Evolutionary conservation across 768 basidiomycete genomes (phyloP).

Genomic region (Kwoniella pini): DNA sequence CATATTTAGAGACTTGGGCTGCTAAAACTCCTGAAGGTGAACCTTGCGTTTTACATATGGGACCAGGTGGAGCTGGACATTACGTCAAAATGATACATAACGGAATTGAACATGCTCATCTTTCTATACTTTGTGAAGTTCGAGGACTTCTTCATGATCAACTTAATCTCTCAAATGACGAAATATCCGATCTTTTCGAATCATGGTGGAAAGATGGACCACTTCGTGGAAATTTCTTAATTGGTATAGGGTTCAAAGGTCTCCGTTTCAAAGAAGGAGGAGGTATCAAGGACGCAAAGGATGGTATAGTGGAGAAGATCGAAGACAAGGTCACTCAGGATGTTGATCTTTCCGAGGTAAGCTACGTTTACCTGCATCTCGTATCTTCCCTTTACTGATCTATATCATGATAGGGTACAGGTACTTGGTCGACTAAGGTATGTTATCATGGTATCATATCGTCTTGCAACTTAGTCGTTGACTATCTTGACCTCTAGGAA

Average conservation of each 20-base stretch:
- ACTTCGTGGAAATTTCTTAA: slow-evolving; percentile 50
- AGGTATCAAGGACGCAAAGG: slow-evolving; percentile 37
- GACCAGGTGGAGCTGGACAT: slow-evolving; percentile 52
- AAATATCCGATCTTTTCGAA: slow-evolving; percentile 49
- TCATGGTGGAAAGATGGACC: slow-evolving; percentile 46
- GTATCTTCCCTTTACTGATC: background rate
- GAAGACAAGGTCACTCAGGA: slow-evolving; percentile 55
- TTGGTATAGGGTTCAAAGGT: slow-evolving; percentile 49
- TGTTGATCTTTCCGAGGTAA: slow-evolving; percentile 49
- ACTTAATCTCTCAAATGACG: slow-evolving; percentile 43
- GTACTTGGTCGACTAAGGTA: slow-evolving; percentile 48
- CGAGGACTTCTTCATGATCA: slow-evolving; percentile 41
- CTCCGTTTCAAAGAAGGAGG: slow-evolving; percentile 50
- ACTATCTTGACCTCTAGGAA: slow-evolving; percentile 30
- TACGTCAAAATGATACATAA: slow-evolving; percentile 54
- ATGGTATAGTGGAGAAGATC: slow-evolving; percentile 53
- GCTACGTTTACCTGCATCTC: background rate
- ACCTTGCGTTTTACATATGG: slow-evolving; percentile 49
- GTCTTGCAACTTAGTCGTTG: background rate
- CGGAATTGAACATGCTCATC: slow-evolving; percentile 53
- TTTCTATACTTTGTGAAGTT: slow-evolving; percentile 50
- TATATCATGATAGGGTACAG: slow-evolving; percentile 30
- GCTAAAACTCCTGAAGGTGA: slow-evolving; percentile 47
- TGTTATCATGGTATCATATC: background rate
- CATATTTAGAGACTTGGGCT: slow-evolving; percentile 52